These are phyloP conservation scores for Cercospora sojina DNA, from an alignment of 2,329 filamentous ascomycete genomes.

Conservation along the genomic window DNA sequence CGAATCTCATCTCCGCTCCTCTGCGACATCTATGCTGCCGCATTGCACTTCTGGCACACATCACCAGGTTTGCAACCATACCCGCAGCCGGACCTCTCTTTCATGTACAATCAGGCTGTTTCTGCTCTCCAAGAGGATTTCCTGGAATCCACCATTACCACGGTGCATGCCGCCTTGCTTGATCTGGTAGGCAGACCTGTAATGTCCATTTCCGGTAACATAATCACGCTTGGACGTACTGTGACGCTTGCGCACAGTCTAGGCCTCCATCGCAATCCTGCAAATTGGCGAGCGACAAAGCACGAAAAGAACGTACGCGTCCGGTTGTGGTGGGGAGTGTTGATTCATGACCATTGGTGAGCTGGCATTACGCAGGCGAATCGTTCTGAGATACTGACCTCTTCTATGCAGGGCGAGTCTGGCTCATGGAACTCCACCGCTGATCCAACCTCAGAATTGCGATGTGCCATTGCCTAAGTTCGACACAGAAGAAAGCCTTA, in stretches of 20 bases:
- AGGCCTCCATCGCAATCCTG: slow-evolving; percentile 56
- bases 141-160: slow-evolving; percentile 43
- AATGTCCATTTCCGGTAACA: slow-evolving; percentile 48
- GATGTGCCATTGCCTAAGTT: slow-evolving; percentile 55
- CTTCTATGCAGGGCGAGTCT: slow-evolving; percentile 49
- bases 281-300: slow-evolving; percentile 52
- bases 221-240: slow-evolving; percentile 54
- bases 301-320: slow-evolving; percentile 54
- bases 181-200: slow-evolving; percentile 46
- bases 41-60: slow-evolving; percentile 41
- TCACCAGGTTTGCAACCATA: slow-evolving; percentile 40
- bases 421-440: slow-evolving; percentile 56
- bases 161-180: slow-evolving; percentile 42
- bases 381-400: not conserved
- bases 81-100: slow-evolving; percentile 41
- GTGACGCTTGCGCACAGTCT: slow-evolving; percentile 57
- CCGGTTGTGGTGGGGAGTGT: slow-evolving; percentile 57
- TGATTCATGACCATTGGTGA: slow-evolving; percentile 57
- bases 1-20: slow-evolving; percentile 40
- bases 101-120: slow-evolving; percentile 46
- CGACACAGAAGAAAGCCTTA: slow-evolving; percentile 30
- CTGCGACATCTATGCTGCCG: slow-evolving; percentile 43
- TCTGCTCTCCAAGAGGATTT: slow-evolving; percentile 46
- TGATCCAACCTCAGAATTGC: slow-evolving; percentile 54
- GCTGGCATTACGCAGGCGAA: not conserved